These are phyloP conservation scores for Leccinum colubrinum DNA, from an alignment of 1,284 basidiomycete species.

Conservation along the genomic window DNA sequence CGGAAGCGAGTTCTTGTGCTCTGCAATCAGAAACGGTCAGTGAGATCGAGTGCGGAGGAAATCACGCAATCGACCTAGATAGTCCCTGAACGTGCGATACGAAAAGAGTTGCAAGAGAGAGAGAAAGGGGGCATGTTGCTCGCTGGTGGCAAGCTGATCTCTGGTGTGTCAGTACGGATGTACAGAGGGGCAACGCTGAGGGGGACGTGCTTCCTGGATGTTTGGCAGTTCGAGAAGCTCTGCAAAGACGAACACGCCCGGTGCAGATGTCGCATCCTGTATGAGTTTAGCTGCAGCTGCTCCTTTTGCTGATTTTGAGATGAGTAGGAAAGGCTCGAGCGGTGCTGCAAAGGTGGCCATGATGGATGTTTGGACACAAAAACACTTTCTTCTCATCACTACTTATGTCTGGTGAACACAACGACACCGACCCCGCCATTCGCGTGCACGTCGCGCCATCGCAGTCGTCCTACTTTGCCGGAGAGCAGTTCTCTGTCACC, in stretches of 20 bases:
- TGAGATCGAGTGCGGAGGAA: neutral
- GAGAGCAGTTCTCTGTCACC: conserved; percentile 81
- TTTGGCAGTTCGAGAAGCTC: conserved; percentile 83
- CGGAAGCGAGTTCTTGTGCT: conserved; percentile 64
- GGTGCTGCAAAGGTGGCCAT: conserved; percentile 54
- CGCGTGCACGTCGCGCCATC: conserved; percentile 72
- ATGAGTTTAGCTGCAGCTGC: conserved; percentile 89
- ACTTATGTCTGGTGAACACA: conserved; percentile 21
- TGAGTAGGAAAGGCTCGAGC: conserved; percentile 85
- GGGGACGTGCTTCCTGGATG: conserved; percentile 70
- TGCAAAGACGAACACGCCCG: conserved; percentile 88
- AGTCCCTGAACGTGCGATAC: conserved; percentile 83
- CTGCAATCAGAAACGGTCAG: conserved; percentile 37
- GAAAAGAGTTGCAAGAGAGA: conserved; percentile 83
- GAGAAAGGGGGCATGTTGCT: conserved; percentile 59
- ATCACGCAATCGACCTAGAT: conserved; percentile 47
- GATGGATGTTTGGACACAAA: conserved; percentile 21
- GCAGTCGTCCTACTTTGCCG: conserved; percentile 90
- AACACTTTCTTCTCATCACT: neutral
- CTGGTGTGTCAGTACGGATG: conserved; percentile 1
- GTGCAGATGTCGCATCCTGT: conserved; percentile 81
- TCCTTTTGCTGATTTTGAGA: conserved; percentile 88
- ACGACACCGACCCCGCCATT: conserved; percentile 47
- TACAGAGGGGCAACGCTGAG: neutral
- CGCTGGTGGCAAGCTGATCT: conserved; percentile 59